Evolutionary conservation across 192 early-diverging fungal genomes (phyloP), one percentile per base, ranked within the genome.

Genomic region (Glomus cerebriforme): DNA sequence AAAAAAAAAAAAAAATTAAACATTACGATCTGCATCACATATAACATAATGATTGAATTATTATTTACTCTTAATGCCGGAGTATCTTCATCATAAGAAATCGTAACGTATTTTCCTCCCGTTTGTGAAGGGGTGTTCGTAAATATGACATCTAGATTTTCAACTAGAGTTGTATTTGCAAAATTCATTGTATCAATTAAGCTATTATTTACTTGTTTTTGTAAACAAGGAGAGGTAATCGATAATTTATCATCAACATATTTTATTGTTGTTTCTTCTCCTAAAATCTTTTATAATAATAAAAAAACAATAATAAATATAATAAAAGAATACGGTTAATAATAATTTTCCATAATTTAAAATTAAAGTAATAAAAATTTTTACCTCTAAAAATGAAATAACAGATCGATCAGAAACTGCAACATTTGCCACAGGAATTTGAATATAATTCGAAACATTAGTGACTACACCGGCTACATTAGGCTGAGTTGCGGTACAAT

Each of bases 311-410:
- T n/a, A n/a, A n/a, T n/a, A n/a, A n/a, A n/a, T n/a, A n/a, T 22
- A 71, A 71, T 26, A n/a, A 43, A 9, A 9, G 7, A 43, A 43
- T 43, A 9, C 10, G 10, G 39, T 43, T 5, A 9, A 3, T 43
- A 9, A 9, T 71, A 26, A 29, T 22, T 71, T 71, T 17, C 3
- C 9, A n/a, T 64, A 26, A 64, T 32, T 65, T 31, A 60, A 60
- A 60, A 24, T 15, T n/a, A 60, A 60, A 26, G n/a, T n/a, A 66
- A 19, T 29, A 15, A 65, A 37, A 45, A 13, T 54, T 17, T 26
- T 37, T 60, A 75, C 73, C 73, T 75, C 59, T 7, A 75, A 62
- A 75, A 62, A 75, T 34, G 58, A 29, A 75, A 75, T 12, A 59
- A 59, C 27, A 62, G 34, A 5, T 24, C 4, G 7, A 60, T 75